Percentiles rank a stretch among this genome's conserved stretches.
Evolutionary conservation across 305 asterid genomes (phyloP).

Genomic region (Rubia occidens): DNA sequence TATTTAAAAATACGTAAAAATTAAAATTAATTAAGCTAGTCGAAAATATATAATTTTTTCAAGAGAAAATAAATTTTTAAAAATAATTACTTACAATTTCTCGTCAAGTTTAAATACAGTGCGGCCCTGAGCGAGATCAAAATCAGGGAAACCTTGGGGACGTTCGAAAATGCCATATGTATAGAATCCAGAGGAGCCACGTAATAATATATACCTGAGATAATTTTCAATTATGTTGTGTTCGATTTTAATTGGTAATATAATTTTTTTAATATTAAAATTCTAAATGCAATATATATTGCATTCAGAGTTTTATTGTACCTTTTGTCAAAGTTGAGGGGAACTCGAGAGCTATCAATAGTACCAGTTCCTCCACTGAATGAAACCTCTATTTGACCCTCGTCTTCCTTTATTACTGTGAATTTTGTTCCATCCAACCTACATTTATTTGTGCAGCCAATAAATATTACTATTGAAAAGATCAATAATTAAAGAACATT

Average conservation of each 20-base stretch:
- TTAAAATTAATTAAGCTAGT: not conserved
- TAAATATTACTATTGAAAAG: no score
- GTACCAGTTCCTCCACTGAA: conserved; percentile 34
- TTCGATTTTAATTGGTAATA: not conserved
- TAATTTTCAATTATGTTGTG: not conserved
- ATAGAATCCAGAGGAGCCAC: conserved; percentile 25
- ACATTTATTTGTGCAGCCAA: not conserved
- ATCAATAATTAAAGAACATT: no score
- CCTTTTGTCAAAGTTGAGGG: conserved; percentile 77
- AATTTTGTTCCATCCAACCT: conserved; percentile 46
- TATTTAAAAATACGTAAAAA: not conserved
- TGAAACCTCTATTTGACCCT: conserved; percentile 49
- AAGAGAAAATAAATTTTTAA: not conserved
- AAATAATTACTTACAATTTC: conserved; percentile 25
- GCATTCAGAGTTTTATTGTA: conserved; percentile 22
- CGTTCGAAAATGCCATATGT: conserved; percentile 23
- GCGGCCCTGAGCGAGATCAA: conserved; percentile 21
- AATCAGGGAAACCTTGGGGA: conserved; percentile 18
- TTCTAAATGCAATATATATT: no score
- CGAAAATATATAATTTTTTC: not conserved
- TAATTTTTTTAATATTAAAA: not conserved
- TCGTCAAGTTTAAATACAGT: conserved; percentile 22
- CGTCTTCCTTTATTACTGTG: conserved; percentile 34
- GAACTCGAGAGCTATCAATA: conserved; percentile 25
- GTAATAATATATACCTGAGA: conserved; percentile 22